Conservation (phyloP, 1,284 basidiomycete species). For the Tausonia pullulans region DNA sequence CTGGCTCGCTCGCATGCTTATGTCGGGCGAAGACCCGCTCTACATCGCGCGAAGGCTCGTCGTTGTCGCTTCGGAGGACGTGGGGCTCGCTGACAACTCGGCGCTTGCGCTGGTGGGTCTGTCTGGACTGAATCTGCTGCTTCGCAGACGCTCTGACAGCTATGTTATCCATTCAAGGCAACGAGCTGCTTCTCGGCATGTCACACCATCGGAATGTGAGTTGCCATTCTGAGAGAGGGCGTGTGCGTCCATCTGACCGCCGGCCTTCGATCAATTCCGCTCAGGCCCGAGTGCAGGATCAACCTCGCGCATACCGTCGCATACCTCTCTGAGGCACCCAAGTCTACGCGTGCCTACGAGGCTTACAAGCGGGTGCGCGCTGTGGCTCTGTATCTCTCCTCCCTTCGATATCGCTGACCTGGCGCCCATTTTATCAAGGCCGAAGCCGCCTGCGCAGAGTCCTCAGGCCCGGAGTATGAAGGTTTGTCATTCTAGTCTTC, state of each 20-base stretch:
- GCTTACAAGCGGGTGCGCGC: conserved; percentile 49
- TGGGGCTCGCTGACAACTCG: conserved; percentile 63
- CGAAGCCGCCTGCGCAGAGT: conserved; percentile 47
- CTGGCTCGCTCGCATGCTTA: conserved; percentile 51
- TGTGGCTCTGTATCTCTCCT: not conserved
- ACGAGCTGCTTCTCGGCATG: too few species aligned
- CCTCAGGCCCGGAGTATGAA: conserved; percentile 1
- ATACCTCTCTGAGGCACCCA: conserved; percentile 70
- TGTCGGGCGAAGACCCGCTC: conserved; percentile 65
- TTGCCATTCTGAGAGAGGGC: conserved; percentile 41
- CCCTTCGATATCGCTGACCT: not conserved
- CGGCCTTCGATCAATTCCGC: not conserved
- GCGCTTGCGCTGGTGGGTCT: conserved; percentile 55
- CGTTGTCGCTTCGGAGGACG: conserved; percentile 75
- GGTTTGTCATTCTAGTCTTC: too few species aligned
- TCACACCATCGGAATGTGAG: too few species aligned
- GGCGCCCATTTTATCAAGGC: conserved; percentile 34
- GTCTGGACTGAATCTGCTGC: not conserved
- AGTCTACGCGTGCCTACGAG: conserved; percentile 66
- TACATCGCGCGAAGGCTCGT: conserved; percentile 72
- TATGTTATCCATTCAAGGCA: not conserved
- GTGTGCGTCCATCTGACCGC: conserved; percentile 32
- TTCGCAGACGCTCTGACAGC: not conserved
- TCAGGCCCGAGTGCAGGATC: conserved; percentile 53
- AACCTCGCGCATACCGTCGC: conserved; percentile 69